Percentiles rank a stretch among this genome's conserved stretches.
phyloP scores from a whole-genome alignment of 305 asterid genomes.

The Galium porrigens region DNA sequence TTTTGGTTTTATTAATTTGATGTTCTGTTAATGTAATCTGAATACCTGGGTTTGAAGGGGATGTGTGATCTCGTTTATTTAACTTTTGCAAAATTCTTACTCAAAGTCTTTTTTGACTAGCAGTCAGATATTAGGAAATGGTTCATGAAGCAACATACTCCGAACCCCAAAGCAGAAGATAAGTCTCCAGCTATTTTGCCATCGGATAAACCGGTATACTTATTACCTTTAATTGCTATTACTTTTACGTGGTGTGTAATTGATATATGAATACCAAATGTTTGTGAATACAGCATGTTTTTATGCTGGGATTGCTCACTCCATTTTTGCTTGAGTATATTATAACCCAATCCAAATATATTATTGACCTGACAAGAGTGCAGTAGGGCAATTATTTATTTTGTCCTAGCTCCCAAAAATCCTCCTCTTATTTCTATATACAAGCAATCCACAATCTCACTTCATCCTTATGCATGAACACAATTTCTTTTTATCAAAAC shows the following conservation, averaged over 20 bases:
- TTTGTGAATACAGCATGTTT: neutral
- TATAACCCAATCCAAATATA: neutral
- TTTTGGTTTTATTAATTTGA: neutral
- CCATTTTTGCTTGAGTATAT: neutral
- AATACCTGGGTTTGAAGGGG: neutral
- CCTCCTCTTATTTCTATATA: neutral
- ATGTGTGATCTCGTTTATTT: neutral
- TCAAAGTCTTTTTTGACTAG: constrained; percentile 6
- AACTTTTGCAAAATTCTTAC: constrained; percentile 1
- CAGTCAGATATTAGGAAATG: constrained; percentile 94
- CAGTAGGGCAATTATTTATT: neutral
- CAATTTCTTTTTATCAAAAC: neutral
- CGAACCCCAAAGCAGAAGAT: constrained; percentile 23
- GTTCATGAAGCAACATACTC: constrained; percentile 60
- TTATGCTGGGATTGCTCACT: too few species aligned
- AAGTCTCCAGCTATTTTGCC: constrained; percentile 21
- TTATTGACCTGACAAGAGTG: neutral
- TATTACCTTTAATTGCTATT: neutral
- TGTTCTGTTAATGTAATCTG: neutral
- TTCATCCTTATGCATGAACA: neutral
- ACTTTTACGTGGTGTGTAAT: neutral
- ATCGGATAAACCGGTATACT: constrained; percentile 37
- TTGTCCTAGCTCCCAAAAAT: neutral
- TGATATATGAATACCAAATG: neutral
- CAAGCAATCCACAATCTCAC: neutral